These are phyloP conservation scores for Blepharisma japonicum DNA, from an alignment of 73 alveolate genomes.

Conservation along the genomic window DNA sequence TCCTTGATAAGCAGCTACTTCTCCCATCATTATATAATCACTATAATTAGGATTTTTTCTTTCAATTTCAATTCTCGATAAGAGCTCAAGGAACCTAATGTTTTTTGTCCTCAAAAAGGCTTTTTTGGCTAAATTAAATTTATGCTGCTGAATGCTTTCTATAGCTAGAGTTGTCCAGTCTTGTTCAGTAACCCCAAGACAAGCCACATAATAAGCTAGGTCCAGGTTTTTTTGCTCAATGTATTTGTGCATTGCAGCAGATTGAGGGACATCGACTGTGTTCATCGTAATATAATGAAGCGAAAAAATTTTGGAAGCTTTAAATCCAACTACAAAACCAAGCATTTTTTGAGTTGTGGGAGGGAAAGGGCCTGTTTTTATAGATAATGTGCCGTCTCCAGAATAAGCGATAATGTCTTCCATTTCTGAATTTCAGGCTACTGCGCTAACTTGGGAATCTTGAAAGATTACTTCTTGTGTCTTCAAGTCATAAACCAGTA, in stretches of 20 bases:
- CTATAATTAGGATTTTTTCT: constrained; percentile 14
- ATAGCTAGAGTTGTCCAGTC: constrained; percentile 97
- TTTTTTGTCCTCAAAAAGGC: constrained; percentile 83
- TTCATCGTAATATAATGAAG: constrained; percentile 75
- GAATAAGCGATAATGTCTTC: constrained; percentile 85
- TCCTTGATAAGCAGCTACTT: constrained; percentile 82
- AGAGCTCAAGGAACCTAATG: constrained; percentile 73
- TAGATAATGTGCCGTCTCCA: constrained; percentile 59
- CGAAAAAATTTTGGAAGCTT: constrained; percentile 94
- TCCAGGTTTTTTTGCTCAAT: constrained; percentile 88
- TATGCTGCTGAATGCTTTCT: constrained; percentile 78
- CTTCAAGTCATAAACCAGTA: constrained; percentile 75
- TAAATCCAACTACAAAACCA: constrained; percentile 95
- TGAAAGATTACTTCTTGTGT: constrained; percentile 70
- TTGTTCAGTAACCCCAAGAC: constrained; percentile 97
- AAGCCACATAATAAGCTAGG: constrained; percentile 87
- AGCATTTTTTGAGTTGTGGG: constrained; percentile 58
- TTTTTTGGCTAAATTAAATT: constrained; percentile 89
- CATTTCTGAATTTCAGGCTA: constrained; percentile 96
- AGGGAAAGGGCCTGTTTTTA: constrained; percentile 76
- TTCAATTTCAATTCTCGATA: constrained; percentile 68
- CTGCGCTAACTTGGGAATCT: constrained; percentile 89
- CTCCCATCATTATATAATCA: constrained; percentile 62
- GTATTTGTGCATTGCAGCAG: constrained; percentile 87
- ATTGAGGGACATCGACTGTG: constrained; percentile 93